These are phyloP conservation scores for Helicocarpus griseus DNA, from an alignment of 2,329 filamentous ascomycete genomes.

Conservation along the genomic window DNA sequence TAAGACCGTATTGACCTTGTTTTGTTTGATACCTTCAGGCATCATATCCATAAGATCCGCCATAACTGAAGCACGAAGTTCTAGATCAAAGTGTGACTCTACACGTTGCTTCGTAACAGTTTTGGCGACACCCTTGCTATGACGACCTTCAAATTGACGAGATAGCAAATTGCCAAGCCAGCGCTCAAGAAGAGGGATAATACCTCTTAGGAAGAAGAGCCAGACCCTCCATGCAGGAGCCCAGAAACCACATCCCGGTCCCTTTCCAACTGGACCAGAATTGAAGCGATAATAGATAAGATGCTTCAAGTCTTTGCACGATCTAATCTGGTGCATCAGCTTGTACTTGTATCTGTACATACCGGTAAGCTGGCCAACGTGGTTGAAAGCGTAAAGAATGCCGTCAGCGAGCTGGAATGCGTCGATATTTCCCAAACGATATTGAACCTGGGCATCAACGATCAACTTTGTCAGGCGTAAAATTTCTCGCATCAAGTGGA, in stretches of 20 bases:
- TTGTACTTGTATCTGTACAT: conserved; percentile 99
- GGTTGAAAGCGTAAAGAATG: conserved; percentile 98
- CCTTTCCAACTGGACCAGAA: conserved; percentile 90
- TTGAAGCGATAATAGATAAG: conserved; percentile 99
- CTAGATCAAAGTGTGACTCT: conserved; percentile 95
- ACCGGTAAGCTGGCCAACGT: conserved; percentile 93
- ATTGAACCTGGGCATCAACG: conserved; percentile 96
- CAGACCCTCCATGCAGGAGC: conserved; percentile 97
- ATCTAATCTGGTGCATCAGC: conserved; percentile 98
- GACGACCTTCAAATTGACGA: conserved; percentile 93
- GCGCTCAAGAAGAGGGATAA: conserved; percentile 89
- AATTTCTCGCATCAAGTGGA: conserved; percentile 98
- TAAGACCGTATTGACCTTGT: conserved; percentile 95
- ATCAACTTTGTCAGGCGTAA: conserved; percentile 92
- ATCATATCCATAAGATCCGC: conserved; percentile 99
- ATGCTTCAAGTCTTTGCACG: conserved; percentile 98
- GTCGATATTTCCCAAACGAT: conserved; percentile 93
- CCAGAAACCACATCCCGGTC: conserved; percentile 97
- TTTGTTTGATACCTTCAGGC: conserved; percentile 98
- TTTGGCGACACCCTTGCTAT: conserved; percentile 98
- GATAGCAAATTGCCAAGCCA: conserved; percentile 97
- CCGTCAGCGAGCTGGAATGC: conserved; percentile 97
- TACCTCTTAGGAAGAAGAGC: conserved; percentile 98
- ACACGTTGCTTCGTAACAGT: conserved; percentile 98
- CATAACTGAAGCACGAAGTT: conserved; percentile 96